Percentiles rank a stretch among this genome's conserved stretches.
phyloP scores from a whole-genome alignment of 352 stramenopile genomes.

The Phytophthora hibernalis region DNA sequence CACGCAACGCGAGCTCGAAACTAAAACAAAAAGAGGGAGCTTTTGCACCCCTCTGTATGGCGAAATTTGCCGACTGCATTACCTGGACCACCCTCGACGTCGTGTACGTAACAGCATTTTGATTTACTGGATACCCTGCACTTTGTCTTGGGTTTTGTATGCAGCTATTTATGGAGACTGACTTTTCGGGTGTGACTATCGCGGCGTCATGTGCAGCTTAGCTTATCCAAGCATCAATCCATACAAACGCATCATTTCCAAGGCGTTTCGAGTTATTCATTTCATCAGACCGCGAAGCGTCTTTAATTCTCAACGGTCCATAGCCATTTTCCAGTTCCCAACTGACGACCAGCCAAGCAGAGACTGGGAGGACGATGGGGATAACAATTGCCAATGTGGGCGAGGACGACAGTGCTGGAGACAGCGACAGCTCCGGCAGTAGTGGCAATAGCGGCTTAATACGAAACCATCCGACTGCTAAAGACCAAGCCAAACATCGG shows the following conservation, averaged over 20 bases:
- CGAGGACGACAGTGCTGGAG: conserved; percentile 41
- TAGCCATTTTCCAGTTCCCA: conserved; percentile 26
- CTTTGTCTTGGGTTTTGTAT: conserved; percentile 20
- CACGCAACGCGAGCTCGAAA: conserved; percentile 30
- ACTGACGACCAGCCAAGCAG: conserved; percentile 25
- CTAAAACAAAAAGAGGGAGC: conserved; percentile 28
- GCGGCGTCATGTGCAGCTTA: conserved; percentile 12
- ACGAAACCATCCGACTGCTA: conserved; percentile 33
- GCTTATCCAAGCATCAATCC: conserved; percentile 42
- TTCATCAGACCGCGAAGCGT: conserved; percentile 39
- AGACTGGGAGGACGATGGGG: conserved; percentile 34
- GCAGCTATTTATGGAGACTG: conserved; percentile 26
- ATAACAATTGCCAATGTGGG: conserved; percentile 29
- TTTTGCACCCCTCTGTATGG: conserved; percentile 43
- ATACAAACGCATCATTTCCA: conserved; percentile 28
- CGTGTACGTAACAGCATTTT: conserved; percentile 30
- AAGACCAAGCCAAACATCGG: conserved; percentile 30
- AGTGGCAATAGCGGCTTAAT: conserved; percentile 44
- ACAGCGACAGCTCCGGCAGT: conserved; percentile 36
- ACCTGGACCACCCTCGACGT: conserved; percentile 56
- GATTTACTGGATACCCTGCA: background rate
- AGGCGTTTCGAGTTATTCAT: conserved; percentile 30
- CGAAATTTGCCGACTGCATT: conserved; percentile 53
- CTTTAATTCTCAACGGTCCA: conserved; percentile 24
- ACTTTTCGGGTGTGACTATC: conserved; percentile 11